Conservation (phyloP, 2,329 filamentous ascomycete species). For the Aspergillus pseudotamarii region DNA sequence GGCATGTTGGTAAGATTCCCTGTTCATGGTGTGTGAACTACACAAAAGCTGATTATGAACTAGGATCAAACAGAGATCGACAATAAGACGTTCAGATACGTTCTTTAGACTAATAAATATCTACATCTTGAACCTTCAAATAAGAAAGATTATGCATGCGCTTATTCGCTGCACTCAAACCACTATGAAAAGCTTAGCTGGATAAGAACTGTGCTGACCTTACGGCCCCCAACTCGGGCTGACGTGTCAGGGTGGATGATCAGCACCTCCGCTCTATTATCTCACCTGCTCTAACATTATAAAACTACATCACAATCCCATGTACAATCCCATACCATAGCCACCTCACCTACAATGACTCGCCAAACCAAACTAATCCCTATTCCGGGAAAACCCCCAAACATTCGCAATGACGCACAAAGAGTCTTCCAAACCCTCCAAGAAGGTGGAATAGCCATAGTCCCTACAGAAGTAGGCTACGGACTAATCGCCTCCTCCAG, state of each 20-base stretch:
- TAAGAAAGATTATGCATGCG: too few relatives aligned
- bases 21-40: neutral
- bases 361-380: neutral
- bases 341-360: neutral
- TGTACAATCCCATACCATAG: neutral
- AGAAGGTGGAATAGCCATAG: conserved; percentile 24
- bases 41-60: neutral
- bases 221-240: neutral
- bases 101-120: conserved; percentile 29
- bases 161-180: neutral
- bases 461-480: conserved; percentile 31
- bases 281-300: neutral
- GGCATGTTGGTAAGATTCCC: conserved; percentile 52
- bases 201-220: neutral
- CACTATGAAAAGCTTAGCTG: neutral
- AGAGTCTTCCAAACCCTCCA: conserved; percentile 14
- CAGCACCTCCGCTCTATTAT: neutral
- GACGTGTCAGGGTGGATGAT: neutral
- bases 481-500: conserved; percentile 20
- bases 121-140: too few relatives aligned
- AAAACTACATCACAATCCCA: neutral
- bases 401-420: conserved; percentile 11
- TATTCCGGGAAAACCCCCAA: neutral
- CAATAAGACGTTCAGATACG: conserved; percentile 58
- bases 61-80: conserved; percentile 58